Evolutionary conservation across 2,329 filamentous ascomycete species (phyloP).

Genomic region (Aspergillus phoenicis): DNA sequence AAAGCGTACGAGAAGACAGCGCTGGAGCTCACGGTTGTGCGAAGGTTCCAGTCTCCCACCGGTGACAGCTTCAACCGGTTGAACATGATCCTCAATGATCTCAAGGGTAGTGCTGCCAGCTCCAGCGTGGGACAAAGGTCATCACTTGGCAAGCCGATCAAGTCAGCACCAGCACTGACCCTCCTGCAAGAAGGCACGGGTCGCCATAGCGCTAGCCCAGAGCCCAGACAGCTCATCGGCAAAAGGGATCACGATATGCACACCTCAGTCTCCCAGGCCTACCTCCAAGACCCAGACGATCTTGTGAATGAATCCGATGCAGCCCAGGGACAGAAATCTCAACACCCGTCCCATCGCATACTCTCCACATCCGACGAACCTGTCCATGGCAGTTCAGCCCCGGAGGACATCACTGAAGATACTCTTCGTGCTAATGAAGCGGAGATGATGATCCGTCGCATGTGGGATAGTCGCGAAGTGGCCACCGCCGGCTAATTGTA

Average conservation of each 20-base stretch:
- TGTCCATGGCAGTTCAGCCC: constrained; percentile 22
- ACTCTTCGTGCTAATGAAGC: constrained; percentile 33
- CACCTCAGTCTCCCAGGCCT: constrained; percentile 31
- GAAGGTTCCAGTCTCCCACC: constrained; percentile 49
- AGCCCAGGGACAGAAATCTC: constrained; percentile 24
- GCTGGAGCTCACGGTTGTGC: constrained; percentile 48
- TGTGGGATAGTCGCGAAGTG: constrained; percentile 49
- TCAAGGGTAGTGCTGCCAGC: constrained; percentile 15
- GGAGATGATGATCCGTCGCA: constrained; percentile 46
- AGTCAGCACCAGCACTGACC: constrained; percentile 38
- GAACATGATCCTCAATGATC: constrained; percentile 29
- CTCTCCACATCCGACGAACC: constrained; percentile 40
- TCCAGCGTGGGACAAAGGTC: constrained; percentile 18
- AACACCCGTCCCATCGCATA: constrained; percentile 38
- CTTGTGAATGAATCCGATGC: constrained; percentile 31
- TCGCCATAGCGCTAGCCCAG: constrained; percentile 24
- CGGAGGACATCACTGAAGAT: constrained; percentile 27
- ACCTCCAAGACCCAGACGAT: constrained; percentile 38
- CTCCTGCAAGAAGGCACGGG: constrained; percentile 30
- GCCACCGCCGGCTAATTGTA: constrained; percentile 35
- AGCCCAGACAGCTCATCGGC: constrained; percentile 27
- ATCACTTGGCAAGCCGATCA: constrained; percentile 36
- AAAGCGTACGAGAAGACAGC: constrained; percentile 50
- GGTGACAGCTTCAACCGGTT: constrained; percentile 47
- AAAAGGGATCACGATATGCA: constrained; percentile 27